A percentile compares a stretch with the other conserved stretches of the same genome.
Evolutionary conservation across 768 basidiomycete species (phyloP).

Genomic region (Collybia nuda): DNA sequence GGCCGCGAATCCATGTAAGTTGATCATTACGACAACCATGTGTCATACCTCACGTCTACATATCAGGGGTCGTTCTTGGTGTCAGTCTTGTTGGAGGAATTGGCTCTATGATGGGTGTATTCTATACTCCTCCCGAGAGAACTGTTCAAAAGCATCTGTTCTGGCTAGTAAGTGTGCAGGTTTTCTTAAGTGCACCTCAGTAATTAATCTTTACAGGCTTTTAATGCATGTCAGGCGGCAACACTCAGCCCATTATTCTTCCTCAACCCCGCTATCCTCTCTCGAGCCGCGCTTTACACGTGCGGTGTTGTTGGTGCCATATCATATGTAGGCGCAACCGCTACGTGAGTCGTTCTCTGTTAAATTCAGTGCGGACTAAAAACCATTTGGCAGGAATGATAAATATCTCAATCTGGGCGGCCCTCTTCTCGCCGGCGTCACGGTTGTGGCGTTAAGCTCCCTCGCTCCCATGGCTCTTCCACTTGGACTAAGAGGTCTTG

Average conservation of each 20-base stretch:
- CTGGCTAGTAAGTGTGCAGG: conserved; percentile 61
- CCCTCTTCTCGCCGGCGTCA: conserved; percentile 85
- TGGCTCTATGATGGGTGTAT: conserved; percentile 82
- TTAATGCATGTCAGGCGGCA: conserved; percentile 85
- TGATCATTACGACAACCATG: not conserved
- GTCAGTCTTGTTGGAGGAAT: conserved; percentile 78
- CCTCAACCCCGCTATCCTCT: conserved; percentile 79
- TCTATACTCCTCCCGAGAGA: conserved; percentile 77
- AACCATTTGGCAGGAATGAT: conserved; percentile 55
- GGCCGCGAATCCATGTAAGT: conserved; percentile 80
- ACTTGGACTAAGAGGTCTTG: conserved; percentile 74
- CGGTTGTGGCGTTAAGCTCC: conserved; percentile 84
- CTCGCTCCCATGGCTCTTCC: conserved; percentile 90
- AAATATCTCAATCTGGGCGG: conserved; percentile 86
- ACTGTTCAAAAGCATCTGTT: conserved; percentile 75
- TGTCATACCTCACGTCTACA: not conserved
- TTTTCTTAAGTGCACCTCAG: not conserved
- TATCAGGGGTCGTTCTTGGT: conserved; percentile 75
- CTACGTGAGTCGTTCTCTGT: conserved; percentile 46
- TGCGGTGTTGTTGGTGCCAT: conserved; percentile 84
- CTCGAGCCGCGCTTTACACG: conserved; percentile 87
- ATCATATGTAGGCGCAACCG: conserved; percentile 87
- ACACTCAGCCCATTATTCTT: conserved; percentile 90
- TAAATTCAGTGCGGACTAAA: not conserved
- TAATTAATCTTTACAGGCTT: conserved; percentile 48